Evolutionary conservation across 2,329 filamentous ascomycete species (phyloP).

Genomic region (Scopulariopsis brevicaulis): DNA sequence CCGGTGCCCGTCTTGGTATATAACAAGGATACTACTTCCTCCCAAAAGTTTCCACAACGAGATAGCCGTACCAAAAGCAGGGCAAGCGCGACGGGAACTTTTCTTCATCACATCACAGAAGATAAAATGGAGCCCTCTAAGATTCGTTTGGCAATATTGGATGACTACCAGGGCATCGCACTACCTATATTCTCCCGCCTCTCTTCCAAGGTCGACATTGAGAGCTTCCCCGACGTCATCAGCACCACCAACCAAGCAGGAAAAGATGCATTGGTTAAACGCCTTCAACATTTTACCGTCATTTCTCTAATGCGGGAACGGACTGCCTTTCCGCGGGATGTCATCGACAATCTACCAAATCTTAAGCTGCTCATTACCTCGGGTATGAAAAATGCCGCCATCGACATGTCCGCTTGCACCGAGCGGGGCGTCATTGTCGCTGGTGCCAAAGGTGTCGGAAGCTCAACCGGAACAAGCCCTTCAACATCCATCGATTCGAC

Average conservation of each 20-base stretch:
- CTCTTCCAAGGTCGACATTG: too few relatives aligned
- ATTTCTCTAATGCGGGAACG: constrained; percentile 66
- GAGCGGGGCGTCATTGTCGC: constrained; percentile 52
- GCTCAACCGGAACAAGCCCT: constrained; percentile 15
- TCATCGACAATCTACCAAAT: constrained; percentile 58
- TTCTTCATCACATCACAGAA: not conserved
- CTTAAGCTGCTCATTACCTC: constrained; percentile 68
- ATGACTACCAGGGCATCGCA: not conserved
- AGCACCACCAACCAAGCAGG: too few relatives aligned
- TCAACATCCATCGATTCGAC: constrained; percentile 39
- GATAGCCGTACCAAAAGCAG: too few relatives aligned
- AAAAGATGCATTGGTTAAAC: not conserved
- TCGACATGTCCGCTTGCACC: constrained; percentile 53
- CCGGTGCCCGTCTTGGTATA: not conserved
- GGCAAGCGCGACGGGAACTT: not conserved
- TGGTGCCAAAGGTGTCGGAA: constrained; percentile 33
- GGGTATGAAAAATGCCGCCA: constrained; percentile 53
- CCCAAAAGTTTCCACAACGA: not conserved
- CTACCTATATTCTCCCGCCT: too few relatives aligned
- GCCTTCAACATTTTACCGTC: constrained; percentile 41
- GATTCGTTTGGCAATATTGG: not conserved
- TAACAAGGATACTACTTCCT: not conserved
- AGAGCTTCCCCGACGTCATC: too few relatives aligned
- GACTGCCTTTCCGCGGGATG: constrained; percentile 57
- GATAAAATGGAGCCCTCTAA: not conserved